These are phyloP conservation scores for Didymella pomorum DNA, from an alignment of 2,329 filamentous ascomycete genomes.

Conservation along the genomic window DNA sequence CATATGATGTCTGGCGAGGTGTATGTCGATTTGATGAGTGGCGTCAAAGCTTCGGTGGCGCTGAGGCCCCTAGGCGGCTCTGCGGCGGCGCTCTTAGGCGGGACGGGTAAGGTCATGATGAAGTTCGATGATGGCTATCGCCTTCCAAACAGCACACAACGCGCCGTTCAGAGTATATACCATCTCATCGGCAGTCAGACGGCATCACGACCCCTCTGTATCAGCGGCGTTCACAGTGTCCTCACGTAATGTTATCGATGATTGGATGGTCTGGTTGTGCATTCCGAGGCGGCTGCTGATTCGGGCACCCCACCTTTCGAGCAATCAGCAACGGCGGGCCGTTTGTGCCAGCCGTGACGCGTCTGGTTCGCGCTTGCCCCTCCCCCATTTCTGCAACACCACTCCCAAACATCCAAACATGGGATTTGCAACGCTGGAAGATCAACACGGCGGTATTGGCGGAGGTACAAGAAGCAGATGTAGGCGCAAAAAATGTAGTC, in stretches of 20 bases:
- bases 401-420: constrained; percentile 30
- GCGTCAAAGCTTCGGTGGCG: constrained; percentile 58
- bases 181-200: constrained; percentile 5
- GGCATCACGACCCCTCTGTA: constrained; percentile 24
- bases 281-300: constrained; percentile 5
- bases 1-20: constrained; percentile 77
- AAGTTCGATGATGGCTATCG: constrained; percentile 5
- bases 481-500: constrained; percentile 20
- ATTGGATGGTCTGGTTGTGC: constrained; percentile 25
- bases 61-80: constrained; percentile 35
- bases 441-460: constrained; percentile 23
- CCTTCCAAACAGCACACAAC: constrained; percentile 1
- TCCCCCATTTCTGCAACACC: constrained; percentile 43
- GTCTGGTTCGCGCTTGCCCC: constrained; percentile 18
- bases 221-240: constrained; percentile 20
- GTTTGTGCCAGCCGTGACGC: constrained; percentile 11
- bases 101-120: constrained; percentile 42
- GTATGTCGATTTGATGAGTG: constrained; percentile 78
- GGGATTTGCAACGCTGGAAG: constrained; percentile 25
- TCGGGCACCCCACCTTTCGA: constrained; percentile 13
- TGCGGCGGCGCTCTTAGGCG: constrained; percentile 42
- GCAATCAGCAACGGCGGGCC: constrained; percentile 11
- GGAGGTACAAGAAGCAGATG: constrained; percentile 40
- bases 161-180: constrained; percentile 10
- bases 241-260: constrained; percentile 37